Percentiles rank a stretch among this genome's conserved stretches.
Evolutionary conservation across 805 yeast genomes (phyloP).

Genomic region (Lachancea dasiensis): DNA sequence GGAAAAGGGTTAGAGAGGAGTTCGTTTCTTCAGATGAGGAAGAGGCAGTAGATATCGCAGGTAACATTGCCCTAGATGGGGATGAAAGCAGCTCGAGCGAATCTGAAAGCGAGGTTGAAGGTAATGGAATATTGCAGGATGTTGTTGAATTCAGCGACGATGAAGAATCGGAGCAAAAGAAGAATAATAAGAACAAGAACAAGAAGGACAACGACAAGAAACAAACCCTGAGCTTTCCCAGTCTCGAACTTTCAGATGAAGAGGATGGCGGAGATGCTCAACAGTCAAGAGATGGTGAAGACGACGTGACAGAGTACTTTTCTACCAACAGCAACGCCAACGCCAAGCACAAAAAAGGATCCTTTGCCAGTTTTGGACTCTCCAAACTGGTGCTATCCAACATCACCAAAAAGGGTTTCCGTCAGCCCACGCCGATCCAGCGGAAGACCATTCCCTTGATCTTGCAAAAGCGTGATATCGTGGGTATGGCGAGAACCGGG

Average conservation of each 20-base stretch:
- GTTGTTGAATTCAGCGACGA: conserved; percentile 47
- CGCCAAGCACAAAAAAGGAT: conserved; percentile 51
- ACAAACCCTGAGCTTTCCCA: conserved; percentile 36
- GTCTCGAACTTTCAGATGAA: conserved; percentile 48
- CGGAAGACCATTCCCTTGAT: conserved; percentile 90
- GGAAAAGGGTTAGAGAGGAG: conserved; percentile 8
- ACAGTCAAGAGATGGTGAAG: conserved; percentile 38
- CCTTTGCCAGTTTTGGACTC: conserved; percentile 87
- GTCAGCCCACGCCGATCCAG: conserved; percentile 96
- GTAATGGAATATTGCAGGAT: conserved; percentile 42
- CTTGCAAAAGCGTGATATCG: conserved; percentile 84
- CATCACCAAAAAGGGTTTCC: conserved; percentile 78
- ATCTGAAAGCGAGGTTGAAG: conserved; percentile 33
- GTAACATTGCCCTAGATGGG: conserved; percentile 46
- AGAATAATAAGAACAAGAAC: conserved; percentile 10
- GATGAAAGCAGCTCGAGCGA: conserved; percentile 26
- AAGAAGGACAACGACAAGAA: conserved; percentile 9
- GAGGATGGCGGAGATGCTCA: conserved; percentile 33
- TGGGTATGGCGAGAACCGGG: conserved; percentile 99
- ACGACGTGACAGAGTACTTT: conserved; percentile 41
- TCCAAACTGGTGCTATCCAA: conserved; percentile 65
- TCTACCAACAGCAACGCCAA: conserved; percentile 28
- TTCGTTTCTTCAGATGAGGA: conserved; percentile 33
- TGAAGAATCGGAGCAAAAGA: conserved; percentile 38
- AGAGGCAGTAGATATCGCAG: conserved; percentile 50